Conservation (phyloP, 768 basidiomycete genomes). For the Lentinula raphanica region DNA sequence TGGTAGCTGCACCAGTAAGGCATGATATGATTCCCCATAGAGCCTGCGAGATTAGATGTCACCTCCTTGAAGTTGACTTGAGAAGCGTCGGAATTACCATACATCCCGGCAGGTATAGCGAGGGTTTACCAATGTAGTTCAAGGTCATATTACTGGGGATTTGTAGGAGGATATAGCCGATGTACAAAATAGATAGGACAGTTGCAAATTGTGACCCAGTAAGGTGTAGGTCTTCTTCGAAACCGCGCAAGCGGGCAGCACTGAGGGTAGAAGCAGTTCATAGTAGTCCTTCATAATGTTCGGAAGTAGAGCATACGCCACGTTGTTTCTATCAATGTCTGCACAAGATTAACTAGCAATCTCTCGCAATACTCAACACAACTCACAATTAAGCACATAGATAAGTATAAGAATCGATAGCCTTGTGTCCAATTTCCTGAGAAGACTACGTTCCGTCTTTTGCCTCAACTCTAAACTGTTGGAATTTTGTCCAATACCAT, state of each 20-base stretch:
- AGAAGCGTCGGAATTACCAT: too few relatives aligned
- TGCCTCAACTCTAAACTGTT: neutral
- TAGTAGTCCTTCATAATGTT: neutral
- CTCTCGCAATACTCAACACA: constrained; percentile 24
- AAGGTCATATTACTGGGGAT: constrained; percentile 80
- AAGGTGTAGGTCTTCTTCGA: constrained; percentile 62
- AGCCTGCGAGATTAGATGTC: neutral
- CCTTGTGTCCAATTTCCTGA: constrained; percentile 45
- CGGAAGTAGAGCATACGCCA: constrained; percentile 37
- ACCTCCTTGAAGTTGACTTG: too few relatives aligned
- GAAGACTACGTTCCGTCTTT: constrained; percentile 17
- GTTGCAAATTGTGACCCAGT: constrained; percentile 62
- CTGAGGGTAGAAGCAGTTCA: constrained; percentile 26
- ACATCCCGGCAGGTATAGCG: constrained; percentile 59
- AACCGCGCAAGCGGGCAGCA: constrained; percentile 67
- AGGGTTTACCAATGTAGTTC: constrained; percentile 63
- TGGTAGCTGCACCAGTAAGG: constrained; percentile 2
- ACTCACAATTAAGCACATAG: constrained; percentile 42
- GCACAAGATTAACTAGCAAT: neutral
- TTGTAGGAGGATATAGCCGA: constrained; percentile 77
- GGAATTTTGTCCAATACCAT: neutral
- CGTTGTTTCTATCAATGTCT: constrained; percentile 72
- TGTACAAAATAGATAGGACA: constrained; percentile 62
- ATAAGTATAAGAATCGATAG: constrained; percentile 46
- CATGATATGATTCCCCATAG: constrained; percentile 8